These are phyloP conservation scores for Pythium scleroteichum DNA, from an alignment of 352 stramenopile species.

Conservation along the genomic window DNA sequence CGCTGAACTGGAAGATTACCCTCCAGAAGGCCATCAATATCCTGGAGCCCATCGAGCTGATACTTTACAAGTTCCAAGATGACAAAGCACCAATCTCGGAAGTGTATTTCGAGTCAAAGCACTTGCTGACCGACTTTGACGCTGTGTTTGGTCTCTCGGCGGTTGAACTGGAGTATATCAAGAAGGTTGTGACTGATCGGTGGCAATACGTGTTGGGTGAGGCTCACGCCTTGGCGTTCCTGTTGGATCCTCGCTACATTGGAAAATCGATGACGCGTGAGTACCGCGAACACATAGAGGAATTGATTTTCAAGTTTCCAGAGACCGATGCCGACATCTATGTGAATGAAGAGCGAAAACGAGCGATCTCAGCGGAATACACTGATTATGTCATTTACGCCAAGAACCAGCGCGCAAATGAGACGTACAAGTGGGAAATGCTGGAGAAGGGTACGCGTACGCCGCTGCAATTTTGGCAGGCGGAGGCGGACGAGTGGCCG, in stretches of 20 bases:
- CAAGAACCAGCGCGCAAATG: conserved; percentile 78
- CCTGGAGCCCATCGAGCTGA: conserved; percentile 73
- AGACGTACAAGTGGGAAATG: conserved; percentile 87
- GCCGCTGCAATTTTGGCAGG: conserved; percentile 81
- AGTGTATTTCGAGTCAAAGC: conserved; percentile 82
- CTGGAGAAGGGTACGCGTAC: conserved; percentile 77
- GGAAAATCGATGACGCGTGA: conserved; percentile 82
- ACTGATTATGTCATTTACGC: conserved; percentile 80
- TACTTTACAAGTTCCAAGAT: conserved; percentile 85
- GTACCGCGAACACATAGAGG: conserved; percentile 83
- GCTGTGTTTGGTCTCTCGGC: conserved; percentile 66
- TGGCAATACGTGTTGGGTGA: conserved; percentile 80
- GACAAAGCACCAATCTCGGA: conserved; percentile 77
- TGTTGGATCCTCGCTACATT: conserved; percentile 80
- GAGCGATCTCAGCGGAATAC: conserved; percentile 73
- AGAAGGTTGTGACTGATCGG: conserved; percentile 75
- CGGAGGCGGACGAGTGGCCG: conserved; percentile 75
- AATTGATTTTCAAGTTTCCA: conserved; percentile 80
- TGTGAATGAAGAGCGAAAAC: conserved; percentile 67
- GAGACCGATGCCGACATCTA: conserved; percentile 66
- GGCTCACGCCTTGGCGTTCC: conserved; percentile 68
- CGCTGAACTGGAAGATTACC: conserved; percentile 79
- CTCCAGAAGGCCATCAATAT: conserved; percentile 81
- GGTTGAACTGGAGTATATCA: conserved; percentile 79
- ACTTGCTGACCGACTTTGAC: conserved; percentile 78